Percentiles rank a stretch among this genome's conserved stretches.
Evolutionary conservation across 192 early-diverging fungal genomes (phyloP).

Genomic region (Backusella mclennaniae): DNA sequence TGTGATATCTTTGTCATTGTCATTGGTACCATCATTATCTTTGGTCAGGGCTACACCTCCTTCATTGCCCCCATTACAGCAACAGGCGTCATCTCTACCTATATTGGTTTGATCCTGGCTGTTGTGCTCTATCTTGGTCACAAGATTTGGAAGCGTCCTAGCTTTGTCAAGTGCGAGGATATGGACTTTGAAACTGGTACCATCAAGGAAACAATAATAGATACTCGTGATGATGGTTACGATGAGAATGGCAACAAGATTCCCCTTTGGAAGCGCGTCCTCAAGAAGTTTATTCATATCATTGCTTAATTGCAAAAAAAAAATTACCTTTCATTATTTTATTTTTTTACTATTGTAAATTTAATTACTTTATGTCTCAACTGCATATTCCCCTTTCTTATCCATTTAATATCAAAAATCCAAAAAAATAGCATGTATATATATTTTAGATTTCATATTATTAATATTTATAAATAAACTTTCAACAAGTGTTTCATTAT

Average conservation of each 20-base stretch:
- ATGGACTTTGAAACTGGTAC: conserved; percentile 59
- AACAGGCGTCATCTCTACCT: conserved; percentile 54
- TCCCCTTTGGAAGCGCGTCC: conserved; percentile 25
- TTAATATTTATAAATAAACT: conserved; percentile 5
- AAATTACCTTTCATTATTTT: neutral
- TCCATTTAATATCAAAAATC: neutral
- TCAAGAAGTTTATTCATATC: conserved; percentile 18
- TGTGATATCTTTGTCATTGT: conserved; percentile 67
- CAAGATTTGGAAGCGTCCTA: conserved; percentile 45
- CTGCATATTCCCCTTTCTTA: neutral
- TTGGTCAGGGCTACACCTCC: conserved; percentile 56
- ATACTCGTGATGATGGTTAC: conserved; percentile 16
- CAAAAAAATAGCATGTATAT: neutral
- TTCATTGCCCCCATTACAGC: conserved; percentile 53
- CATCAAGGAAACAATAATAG: conserved; percentile 19
- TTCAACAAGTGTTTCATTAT: neutral
- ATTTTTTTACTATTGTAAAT: neutral
- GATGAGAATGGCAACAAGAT: conserved; percentile 4
- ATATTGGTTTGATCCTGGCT: conserved; percentile 62
- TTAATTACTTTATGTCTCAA: neutral
- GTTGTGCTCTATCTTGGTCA: conserved; percentile 53
- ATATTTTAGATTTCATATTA: neutral
- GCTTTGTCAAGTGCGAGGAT: conserved; percentile 52
- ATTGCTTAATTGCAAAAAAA: conserved; percentile 24
- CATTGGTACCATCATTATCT: conserved; percentile 57